Percentiles rank a stretch among this genome's conserved stretches.
Conservation (phyloP, 805 yeast genomes). For the Monosporozyma aerobia region DNA sequence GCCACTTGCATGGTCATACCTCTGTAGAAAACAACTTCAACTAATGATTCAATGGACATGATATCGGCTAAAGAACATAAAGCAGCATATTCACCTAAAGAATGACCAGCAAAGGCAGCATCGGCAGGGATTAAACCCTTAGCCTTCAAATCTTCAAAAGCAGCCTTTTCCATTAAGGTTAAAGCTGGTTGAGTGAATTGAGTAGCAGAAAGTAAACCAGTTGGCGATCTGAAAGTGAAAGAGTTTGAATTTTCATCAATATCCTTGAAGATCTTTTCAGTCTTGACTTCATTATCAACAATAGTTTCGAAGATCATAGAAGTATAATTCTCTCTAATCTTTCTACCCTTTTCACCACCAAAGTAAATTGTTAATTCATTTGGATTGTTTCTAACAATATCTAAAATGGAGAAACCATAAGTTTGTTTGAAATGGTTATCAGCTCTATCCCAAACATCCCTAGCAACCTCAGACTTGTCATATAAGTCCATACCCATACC, state of each 20-base stretch:
- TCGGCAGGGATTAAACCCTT: conserved; percentile 93
- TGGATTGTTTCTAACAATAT: conserved; percentile 93
- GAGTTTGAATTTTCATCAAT: conserved; percentile 75
- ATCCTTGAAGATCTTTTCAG: conserved; percentile 93
- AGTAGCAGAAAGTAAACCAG: conserved; percentile 93
- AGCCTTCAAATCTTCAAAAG: conserved; percentile 93
- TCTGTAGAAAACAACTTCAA: conserved; percentile 97
- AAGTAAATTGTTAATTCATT: conserved; percentile 90
- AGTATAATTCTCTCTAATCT: conserved; percentile 86
- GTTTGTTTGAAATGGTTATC: conserved; percentile 85
- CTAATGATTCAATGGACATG: conserved; percentile 95
- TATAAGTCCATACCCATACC: conserved; percentile 99
- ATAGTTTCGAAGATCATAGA: conserved; percentile 97
- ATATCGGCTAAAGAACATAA: conserved; percentile 95
- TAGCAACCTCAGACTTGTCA: conserved; percentile 82
- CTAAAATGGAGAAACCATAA: conserved; percentile 94
- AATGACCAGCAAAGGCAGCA: conserved; percentile 97
- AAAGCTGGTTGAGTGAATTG: conserved; percentile 99
- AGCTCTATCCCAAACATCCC: conserved; percentile 95
- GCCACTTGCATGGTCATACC: conserved; percentile 99
- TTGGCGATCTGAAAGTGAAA: conserved; percentile 82
- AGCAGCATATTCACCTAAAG: conserved; percentile 98
- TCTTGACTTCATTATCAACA: conserved; percentile 69
- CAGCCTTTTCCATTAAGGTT: conserved; percentile 98
- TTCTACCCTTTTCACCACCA: conserved; percentile 96